Conservation (phyloP, 2,329 filamentous ascomycete genomes). For the Monosporascus cannonballus region DNA sequence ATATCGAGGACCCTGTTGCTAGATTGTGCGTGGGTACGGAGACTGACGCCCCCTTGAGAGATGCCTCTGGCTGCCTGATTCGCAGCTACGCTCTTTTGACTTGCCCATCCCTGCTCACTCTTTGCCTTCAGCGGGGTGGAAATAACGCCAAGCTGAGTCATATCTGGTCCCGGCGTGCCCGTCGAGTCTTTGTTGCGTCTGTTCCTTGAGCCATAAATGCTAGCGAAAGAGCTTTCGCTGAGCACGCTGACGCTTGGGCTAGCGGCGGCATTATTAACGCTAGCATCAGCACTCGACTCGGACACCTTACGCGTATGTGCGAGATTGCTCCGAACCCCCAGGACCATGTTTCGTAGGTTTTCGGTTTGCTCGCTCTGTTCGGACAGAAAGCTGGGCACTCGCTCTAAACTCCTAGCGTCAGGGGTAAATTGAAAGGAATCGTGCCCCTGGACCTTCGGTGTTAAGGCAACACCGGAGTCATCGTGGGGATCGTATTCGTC, state of each 20-base stretch:
- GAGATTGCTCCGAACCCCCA: constrained; percentile 42
- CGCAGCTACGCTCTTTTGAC: constrained; percentile 13
- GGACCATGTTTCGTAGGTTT: constrained; percentile 54
- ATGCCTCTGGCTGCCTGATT: constrained; percentile 22
- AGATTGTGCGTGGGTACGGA: constrained; percentile 34
- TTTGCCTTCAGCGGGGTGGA: constrained; percentile 12
- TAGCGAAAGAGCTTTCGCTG: constrained; percentile 62
- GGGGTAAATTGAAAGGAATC: constrained; percentile 17
- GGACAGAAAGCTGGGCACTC: constrained; percentile 61
- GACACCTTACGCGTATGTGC: constrained; percentile 43
- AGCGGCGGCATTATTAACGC: constrained; percentile 33
- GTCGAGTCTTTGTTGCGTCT: constrained; percentile 5
- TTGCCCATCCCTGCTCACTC: constrained; percentile 11
- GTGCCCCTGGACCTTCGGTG: constrained; percentile 14
- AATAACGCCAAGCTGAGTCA: constrained; percentile 14
- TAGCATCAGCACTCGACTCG: constrained; percentile 33
- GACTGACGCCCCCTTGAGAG: constrained; percentile 25
- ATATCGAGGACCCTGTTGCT: constrained; percentile 40
- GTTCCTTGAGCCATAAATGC: constrained; percentile 48
- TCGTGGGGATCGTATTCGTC: constrained; percentile 19
- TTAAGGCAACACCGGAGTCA: constrained; percentile 12
- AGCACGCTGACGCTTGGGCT: constrained; percentile 59
- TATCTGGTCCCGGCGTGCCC: constrained; percentile 14
- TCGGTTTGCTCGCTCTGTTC: constrained; percentile 54
- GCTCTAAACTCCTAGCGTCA: constrained; percentile 36